A percentile compares a stretch with the other conserved stretches of the same genome.
These are phyloP conservation scores for Helotiales sp. DNA, from an alignment of 2,329 filamentous ascomycete species.

Conservation along the genomic window DNA sequence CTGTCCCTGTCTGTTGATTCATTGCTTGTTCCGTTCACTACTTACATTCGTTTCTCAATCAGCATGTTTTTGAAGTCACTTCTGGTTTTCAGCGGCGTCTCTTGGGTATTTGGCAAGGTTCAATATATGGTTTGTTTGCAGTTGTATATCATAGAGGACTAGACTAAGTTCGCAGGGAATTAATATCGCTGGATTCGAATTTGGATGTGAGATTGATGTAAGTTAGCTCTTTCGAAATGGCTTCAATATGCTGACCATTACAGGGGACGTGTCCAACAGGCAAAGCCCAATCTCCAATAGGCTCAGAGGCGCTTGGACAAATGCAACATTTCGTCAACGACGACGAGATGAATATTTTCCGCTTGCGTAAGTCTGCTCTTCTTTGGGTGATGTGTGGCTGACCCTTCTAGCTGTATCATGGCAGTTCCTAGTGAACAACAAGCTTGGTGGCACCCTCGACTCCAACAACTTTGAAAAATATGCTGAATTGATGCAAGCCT, in stretches of 20 bases:
- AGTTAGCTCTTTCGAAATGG: not conserved
- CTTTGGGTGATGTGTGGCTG: slow-evolving; percentile 64
- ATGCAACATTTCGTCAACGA: slow-evolving; percentile 58
- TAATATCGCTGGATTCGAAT: slow-evolving; percentile 56
- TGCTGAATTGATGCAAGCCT: slow-evolving; percentile 60
- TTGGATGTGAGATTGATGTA: slow-evolving; percentile 50
- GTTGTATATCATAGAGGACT: not conserved
- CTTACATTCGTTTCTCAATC: slow-evolving; percentile 17
- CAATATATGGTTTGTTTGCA: slow-evolving; percentile 29
- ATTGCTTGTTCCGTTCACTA: slow-evolving; percentile 15
- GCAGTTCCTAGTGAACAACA: slow-evolving; percentile 61
- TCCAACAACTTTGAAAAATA: slow-evolving; percentile 55
- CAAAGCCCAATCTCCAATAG: slow-evolving; percentile 24
- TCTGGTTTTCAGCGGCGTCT: slow-evolving; percentile 19
- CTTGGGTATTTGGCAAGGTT: slow-evolving; percentile 29
- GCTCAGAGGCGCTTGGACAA: slow-evolving; percentile 36
- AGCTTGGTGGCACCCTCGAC: slow-evolving; percentile 55
- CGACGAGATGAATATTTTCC: slow-evolving; percentile 60
- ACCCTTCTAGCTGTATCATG: slow-evolving; percentile 52
- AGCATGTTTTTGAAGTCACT: slow-evolving; percentile 27
- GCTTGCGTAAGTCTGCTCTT: slow-evolving; percentile 60
- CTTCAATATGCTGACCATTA: not conserved
- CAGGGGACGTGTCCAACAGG: slow-evolving; percentile 34
- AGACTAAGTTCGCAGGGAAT: slow-evolving; percentile 27
- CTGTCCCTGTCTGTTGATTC: slow-evolving; percentile 8